Evolutionary conservation across 805 yeast species (phyloP), one percentile per base, ranked within the genome.

Genomic region (Cyberlindnera americana): DNA sequence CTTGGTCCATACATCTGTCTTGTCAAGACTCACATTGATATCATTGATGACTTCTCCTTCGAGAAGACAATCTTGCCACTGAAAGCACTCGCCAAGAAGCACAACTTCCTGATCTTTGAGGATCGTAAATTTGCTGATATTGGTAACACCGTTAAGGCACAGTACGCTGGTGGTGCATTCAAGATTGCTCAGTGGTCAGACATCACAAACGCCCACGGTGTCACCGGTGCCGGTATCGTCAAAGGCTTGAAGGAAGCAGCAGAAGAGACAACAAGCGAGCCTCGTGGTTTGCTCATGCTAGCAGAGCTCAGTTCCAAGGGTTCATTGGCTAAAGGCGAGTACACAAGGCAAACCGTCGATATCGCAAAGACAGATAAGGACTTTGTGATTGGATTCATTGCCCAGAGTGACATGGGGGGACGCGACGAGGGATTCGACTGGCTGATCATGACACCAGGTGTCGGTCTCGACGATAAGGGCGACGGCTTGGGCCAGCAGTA

Each of bases 61-160:
- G 95, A 87, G 38, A 75, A 72, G 1, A 90, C 97, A 0, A 75
- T 91, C 21, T 63, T 64, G 6, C 97, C 98, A 1, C 67, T 93
- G 47, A 64, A 82, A 43, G 77, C 59, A 38, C 69, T 93, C 23
- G 77, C 96, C 16, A 67, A 77, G 52, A 88, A 89, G 57, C 91
- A 90, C 67, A 78, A 83, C 49, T 93, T 93, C 57, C 66, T 93
- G 72, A 83, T 93, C 50, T 93, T 93, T 59, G 99, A 93, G 66
- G 99, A 93, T 66, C 76, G 99, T 49, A 93, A 93, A 66, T 93
- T 93, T 64, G 99, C 99, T 18, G 99, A 93, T 63, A 93, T 93
- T 53, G 99, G 99, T 14, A 88, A 90, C 58, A 93, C 99, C 1
- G 99, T 93, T 39, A 90, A 91, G 66, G 76, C 87, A 32, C 99